Evolutionary conservation across 2,329 filamentous ascomycete genomes (phyloP).

Genomic region (Paecilomyces sp.): DNA sequence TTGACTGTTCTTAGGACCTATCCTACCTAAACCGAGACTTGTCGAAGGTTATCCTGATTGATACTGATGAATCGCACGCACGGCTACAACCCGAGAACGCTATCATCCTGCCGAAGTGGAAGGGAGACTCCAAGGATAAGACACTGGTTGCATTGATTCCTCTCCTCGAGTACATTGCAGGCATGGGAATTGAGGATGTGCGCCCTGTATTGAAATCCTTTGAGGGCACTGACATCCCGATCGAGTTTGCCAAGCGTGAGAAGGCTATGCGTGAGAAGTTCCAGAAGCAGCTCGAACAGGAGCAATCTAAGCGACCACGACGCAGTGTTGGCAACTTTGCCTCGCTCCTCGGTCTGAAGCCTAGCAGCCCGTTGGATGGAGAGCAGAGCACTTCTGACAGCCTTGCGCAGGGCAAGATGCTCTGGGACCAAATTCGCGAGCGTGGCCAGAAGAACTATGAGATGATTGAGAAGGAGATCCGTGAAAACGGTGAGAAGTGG

Average conservation of each 20-base stretch:
- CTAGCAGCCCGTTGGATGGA: constrained; percentile 54
- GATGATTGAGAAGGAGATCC: constrained; percentile 80
- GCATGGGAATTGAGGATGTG: constrained; percentile 84
- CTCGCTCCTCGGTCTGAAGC: constrained; percentile 70
- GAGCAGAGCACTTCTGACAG: constrained; percentile 68
- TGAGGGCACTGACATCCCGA: constrained; percentile 79
- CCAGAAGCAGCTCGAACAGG: constrained; percentile 65
- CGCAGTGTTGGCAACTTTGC: constrained; percentile 61
- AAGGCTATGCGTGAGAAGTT: constrained; percentile 79
- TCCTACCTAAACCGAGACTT: constrained; percentile 94
- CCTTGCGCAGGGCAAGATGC: constrained; percentile 88
- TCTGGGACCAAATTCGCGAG: constrained; percentile 89
- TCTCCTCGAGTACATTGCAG: constrained; percentile 94
- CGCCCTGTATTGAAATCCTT: constrained; percentile 82
- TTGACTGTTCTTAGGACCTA: constrained; percentile 59
- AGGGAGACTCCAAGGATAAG: constrained; percentile 71
- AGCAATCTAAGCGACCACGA: constrained; percentile 57
- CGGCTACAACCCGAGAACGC: constrained; percentile 94
- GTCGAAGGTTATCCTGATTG: constrained; percentile 90
- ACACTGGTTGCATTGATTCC: constrained; percentile 85
- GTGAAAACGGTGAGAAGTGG: constrained; percentile 91
- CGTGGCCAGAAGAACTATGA: constrained; percentile 86
- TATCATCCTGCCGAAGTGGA: constrained; percentile 86
- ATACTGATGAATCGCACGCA: constrained; percentile 75
- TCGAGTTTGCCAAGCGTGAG: constrained; percentile 84